A percentile compares a stretch with the other conserved stretches of the same genome.
Conservation (phyloP, 768 basidiomycete genomes). For the Rhizopogon rudus region DNA sequence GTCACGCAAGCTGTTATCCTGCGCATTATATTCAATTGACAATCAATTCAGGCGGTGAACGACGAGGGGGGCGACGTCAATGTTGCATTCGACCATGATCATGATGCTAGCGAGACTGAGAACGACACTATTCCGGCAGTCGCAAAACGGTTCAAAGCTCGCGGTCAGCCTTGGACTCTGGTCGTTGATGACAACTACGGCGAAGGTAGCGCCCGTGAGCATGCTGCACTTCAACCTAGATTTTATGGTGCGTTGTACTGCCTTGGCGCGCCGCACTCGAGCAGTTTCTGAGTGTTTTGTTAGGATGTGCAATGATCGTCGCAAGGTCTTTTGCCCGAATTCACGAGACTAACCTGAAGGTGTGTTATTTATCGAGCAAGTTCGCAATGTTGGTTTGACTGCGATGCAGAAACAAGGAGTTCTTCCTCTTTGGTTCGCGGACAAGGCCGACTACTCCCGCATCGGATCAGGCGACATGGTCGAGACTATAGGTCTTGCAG, state of each 20-base stretch:
- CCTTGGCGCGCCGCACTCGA: not conserved
- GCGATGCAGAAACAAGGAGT: conserved; percentile 87
- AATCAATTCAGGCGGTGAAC: conserved; percentile 67
- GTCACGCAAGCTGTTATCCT: conserved; percentile 9
- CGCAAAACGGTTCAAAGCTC: conserved; percentile 83
- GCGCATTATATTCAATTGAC: not conserved
- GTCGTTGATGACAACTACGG: conserved; percentile 97
- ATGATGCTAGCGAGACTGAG: conserved; percentile 34
- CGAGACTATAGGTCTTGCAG: conserved; percentile 78
- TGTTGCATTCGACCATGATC: conserved; percentile 77
- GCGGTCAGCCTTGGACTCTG: conserved; percentile 86
- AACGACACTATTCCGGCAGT: conserved; percentile 85
- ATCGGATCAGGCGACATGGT: conserved; percentile 81
- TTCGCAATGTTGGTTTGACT: conserved; percentile 1
- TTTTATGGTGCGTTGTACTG: conserved; percentile 62
- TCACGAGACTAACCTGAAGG: conserved; percentile 96
- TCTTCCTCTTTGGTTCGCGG: conserved; percentile 89
- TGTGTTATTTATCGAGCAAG: conserved; percentile 22
- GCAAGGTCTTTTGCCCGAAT: conserved; percentile 96
- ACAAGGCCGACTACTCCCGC: conserved; percentile 79
- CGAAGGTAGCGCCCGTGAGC: conserved; percentile 96
- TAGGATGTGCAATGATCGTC: conserved; percentile 82
- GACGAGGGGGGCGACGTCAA: conserved; percentile 95
- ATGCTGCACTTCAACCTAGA: conserved; percentile 94
- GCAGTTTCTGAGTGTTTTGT: not conserved